Conservation (phyloP, 345 rosid genomes). For the Euphorbia lathyris region DNA sequence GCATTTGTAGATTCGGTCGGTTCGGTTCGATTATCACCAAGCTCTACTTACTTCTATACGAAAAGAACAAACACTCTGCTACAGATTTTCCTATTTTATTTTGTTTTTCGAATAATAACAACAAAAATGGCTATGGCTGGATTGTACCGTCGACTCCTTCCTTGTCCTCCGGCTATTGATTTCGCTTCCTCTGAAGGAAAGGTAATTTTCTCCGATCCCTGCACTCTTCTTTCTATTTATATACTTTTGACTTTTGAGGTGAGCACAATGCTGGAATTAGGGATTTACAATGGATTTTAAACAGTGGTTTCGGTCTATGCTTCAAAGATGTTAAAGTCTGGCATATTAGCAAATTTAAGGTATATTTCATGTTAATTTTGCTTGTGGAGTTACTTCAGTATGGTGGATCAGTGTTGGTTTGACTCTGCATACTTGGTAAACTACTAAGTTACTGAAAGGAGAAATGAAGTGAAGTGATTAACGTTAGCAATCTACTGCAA, state of each 20-base stretch:
- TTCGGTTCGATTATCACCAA: no score
- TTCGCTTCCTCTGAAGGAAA: conserved; percentile 32
- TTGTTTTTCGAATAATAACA: background rate
- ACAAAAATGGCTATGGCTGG: conserved; percentile 26
- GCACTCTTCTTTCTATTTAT: background rate
- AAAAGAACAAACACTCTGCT: no score
- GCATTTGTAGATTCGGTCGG: no score
- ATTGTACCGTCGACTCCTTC: conserved; percentile 26
- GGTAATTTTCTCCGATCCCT: conserved; percentile 7
- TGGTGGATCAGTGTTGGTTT: background rate
- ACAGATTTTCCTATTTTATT: background rate
- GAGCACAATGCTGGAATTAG: background rate
- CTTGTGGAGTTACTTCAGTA: background rate
- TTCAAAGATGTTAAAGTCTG: background rate
- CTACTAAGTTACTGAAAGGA: background rate
- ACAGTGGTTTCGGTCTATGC: background rate
- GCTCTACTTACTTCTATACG: no score
- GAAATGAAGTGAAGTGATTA: background rate
- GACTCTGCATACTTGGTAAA: background rate
- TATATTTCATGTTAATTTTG: background rate
- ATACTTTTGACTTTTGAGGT: background rate
- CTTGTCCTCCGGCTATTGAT: conserved; percentile 32
- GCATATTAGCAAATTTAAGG: background rate
- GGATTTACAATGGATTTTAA: background rate
- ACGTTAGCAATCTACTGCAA: background rate